Base-by-base conservation (phyloP, 1,139 yeast species). In the Saccharomycopsis phalli region DNA sequence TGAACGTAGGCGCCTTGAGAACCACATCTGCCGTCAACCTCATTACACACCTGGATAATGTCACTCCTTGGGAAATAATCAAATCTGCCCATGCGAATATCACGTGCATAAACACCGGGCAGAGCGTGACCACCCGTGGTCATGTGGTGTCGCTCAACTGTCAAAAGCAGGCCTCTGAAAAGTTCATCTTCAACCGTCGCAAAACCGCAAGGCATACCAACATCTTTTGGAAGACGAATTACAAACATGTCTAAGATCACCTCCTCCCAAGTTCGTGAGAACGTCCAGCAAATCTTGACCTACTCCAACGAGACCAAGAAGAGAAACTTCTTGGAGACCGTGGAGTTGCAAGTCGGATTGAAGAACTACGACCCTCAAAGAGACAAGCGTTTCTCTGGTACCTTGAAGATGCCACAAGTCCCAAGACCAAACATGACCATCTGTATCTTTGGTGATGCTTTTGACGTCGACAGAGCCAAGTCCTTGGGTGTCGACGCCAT, bases 361-460 rank as follows among this genome's bases (percentile, higher is more conserved):
- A 93, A 93, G 91, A 91, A 91, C 94, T 93, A 93, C 76, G 99
- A 93, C 72, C 97, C 99, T 68, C 98, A 93, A 79, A 88, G 99
- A 83, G 99, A 93, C 74, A 93, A 93, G 91, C 97, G 99, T 86
- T 93, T 93, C 97, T 88, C 97, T 68, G 99, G 99, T 77, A 67
- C 97, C 65, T 81, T 93, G 76, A 91, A 81, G 76, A 80, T 93
- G 63, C 99, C 99, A 66, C 81, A 81, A 67, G 95, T 94, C 58
- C 98, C 98, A 76, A 93, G 99, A 81, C 99, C 99, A 74, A 91
- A 91, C 95, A 86, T 93, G 97, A 84, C 97, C 73, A 73, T 93
- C 76, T 93, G 98, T 76, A 87, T 93, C 67, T 91, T 93, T 63
- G 99, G 98, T 81, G 98, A 93, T 70, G 98, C 98, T 66, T 91